Percentiles rank a stretch among this genome's conserved stretches.
Evolutionary conservation across 768 basidiomycete species (phyloP).

Genomic region (Mycena venus): DNA sequence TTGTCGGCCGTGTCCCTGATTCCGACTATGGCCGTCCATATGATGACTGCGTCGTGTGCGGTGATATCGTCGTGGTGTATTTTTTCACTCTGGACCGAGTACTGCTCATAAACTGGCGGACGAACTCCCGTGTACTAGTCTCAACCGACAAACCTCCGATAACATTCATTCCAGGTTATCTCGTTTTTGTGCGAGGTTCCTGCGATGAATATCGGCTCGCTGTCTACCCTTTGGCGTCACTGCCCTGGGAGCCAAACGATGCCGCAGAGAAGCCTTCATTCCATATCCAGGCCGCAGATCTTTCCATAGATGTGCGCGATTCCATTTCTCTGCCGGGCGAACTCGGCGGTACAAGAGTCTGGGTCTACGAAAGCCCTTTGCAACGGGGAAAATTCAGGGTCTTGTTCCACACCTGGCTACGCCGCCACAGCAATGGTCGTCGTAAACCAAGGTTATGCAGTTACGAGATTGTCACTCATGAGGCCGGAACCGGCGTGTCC

Average conservation of each 20-base stretch:
- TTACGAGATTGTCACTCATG: not conserved
- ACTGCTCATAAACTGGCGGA: constrained; percentile 8
- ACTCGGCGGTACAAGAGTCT: not conserved
- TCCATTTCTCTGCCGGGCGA: not conserved
- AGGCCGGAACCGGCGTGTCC: not conserved
- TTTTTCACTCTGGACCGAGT: not conserved
- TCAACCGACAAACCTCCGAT: not conserved
- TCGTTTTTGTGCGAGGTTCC: not conserved
- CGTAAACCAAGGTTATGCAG: not conserved
- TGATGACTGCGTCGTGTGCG: not conserved
- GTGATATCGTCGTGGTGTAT: not conserved
- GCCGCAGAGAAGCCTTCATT: not conserved
- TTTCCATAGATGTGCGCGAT: not conserved
- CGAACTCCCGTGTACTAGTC: not conserved
- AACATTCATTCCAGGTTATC: not conserved
- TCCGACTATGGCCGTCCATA: not conserved
- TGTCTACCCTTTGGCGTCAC: not conserved
- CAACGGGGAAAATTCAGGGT: not conserved
- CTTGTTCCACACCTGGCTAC: not conserved
- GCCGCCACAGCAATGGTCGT: no score
- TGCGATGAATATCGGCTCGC: not conserved
- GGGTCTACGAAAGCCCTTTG: not conserved
- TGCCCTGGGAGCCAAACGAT: not conserved
- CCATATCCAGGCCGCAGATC: not conserved
- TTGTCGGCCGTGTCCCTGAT: not conserved